These are phyloP conservation scores for Aspergillus nomiae DNA, from an alignment of 2,329 filamentous ascomycete genomes.

Conservation along the genomic window DNA sequence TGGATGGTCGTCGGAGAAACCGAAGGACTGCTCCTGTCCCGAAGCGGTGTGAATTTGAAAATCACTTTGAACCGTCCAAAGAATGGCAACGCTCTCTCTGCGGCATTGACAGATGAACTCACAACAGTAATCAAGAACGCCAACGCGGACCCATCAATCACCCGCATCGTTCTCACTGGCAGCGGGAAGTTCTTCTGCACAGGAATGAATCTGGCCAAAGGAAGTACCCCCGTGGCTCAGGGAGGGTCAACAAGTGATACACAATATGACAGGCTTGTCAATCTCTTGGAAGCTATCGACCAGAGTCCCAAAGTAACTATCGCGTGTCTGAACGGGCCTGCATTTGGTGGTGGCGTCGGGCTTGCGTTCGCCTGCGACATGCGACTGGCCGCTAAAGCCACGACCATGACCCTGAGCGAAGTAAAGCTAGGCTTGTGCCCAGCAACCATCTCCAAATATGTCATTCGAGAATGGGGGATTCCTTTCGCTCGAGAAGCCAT, in stretches of 20 bases:
- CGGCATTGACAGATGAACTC: constrained; percentile 37
- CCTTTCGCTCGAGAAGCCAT: constrained; percentile 42
- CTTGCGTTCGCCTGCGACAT: constrained; percentile 49
- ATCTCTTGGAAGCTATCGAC: constrained; percentile 43
- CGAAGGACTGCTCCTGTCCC: too few relatives aligned
- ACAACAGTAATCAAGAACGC: constrained; percentile 29
- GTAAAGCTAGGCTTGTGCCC: constrained; percentile 29
- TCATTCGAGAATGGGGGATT: constrained; percentile 43
- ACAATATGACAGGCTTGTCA: constrained; percentile 24
- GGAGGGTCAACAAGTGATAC: constrained; percentile 18
- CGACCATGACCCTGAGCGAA: constrained; percentile 40
- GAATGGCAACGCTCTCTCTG: constrained; percentile 45
- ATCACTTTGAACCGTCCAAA: constrained; percentile 37
- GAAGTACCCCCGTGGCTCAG: constrained; percentile 24
- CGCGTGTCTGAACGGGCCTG: constrained; percentile 45
- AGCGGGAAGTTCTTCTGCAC: constrained; percentile 46
- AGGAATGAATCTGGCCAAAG: constrained; percentile 41
- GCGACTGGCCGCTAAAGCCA: constrained; percentile 22
- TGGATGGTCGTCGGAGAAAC: too few relatives aligned
- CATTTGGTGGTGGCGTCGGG: constrained; percentile 49
- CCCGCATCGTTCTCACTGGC: constrained; percentile 41
- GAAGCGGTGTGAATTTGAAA: constrained; percentile 30
- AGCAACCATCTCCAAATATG: not conserved
- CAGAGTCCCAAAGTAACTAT: constrained; percentile 45
- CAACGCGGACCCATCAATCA: constrained; percentile 28